phyloP scores from a whole-genome alignment of 768 basidiomycete genomes.

The Mycena sanguinolenta region DNA sequence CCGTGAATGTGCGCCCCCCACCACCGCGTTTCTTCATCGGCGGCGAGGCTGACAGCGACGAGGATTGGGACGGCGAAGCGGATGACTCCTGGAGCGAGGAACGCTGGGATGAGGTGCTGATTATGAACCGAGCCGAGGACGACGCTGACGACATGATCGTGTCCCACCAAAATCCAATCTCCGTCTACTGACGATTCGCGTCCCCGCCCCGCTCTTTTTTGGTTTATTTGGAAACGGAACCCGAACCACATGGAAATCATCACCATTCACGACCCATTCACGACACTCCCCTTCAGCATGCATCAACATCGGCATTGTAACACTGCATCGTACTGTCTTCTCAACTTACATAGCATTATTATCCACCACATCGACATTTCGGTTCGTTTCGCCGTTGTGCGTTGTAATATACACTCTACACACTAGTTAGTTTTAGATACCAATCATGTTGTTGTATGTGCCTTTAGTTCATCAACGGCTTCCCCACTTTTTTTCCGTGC shows the following conservation, averaged over 20 bases:
- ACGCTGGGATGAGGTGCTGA: slow-evolving; percentile 29
- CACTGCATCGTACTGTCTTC: not conserved
- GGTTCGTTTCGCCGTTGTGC: slow-evolving; percentile 13
- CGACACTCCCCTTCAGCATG: not conserved
- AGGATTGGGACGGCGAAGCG: slow-evolving; percentile 18
- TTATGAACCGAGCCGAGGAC: not conserved
- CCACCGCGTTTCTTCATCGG: slow-evolving; percentile 37
- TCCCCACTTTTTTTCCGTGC: not conserved
- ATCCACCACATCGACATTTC: not conserved
- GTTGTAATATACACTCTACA: not conserved
- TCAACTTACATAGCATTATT: not conserved
- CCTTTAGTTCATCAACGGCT: not conserved
- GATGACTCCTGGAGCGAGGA: slow-evolving; percentile 33
- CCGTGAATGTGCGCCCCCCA: slow-evolving; percentile 14
- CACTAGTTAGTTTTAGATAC: not conserved
- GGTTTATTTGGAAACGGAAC: not conserved
- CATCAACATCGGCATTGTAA: slow-evolving; percentile 8
- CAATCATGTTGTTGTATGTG: slow-evolving; percentile 11
- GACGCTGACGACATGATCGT: slow-evolving; percentile 19
- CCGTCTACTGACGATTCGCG: not conserved
- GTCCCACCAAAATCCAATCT: not conserved
- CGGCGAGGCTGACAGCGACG: slow-evolving; percentile 23
- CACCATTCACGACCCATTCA: not conserved
- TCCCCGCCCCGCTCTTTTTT: not conserved
- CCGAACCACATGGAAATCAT: slow-evolving; percentile 6